A percentile compares a stretch with the other conserved stretches of the same genome.
Conservation (phyloP, 192 early-diverging fungal species). For the Physocladia obscura region DNA sequence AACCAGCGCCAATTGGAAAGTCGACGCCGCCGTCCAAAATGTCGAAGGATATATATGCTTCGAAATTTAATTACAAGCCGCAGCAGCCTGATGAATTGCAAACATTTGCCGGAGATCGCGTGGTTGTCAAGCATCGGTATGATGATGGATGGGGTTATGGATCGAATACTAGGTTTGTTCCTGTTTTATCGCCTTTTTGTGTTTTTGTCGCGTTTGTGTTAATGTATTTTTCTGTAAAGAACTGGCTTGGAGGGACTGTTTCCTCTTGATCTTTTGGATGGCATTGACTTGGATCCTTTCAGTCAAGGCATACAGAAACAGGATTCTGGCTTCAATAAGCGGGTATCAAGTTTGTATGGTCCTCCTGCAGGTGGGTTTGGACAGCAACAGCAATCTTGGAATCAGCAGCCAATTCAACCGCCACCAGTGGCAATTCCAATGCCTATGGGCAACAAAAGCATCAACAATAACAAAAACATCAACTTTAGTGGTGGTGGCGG, state of each 20-base stretch:
- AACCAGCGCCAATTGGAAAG: not conserved
- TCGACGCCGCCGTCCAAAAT: not conserved
- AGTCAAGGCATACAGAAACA: not conserved
- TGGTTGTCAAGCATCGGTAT: conserved; percentile 45
- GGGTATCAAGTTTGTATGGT: conserved; percentile 7
- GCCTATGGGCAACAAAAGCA: not conserved
- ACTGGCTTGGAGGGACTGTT: not conserved
- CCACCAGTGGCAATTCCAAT: not conserved
- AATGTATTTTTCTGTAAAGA: not conserved
- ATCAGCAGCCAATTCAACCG: not conserved
- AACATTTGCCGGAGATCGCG: conserved; percentile 34
- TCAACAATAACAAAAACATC: not conserved
- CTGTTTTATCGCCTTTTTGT: not conserved
- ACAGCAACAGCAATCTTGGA: not conserved
- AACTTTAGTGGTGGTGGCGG: not conserved
- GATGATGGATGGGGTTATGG: conserved; percentile 40
- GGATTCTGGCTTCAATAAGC: not conserved
- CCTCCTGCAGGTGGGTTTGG: not conserved
- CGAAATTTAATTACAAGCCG: conserved; percentile 1
- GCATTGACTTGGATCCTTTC: not conserved
- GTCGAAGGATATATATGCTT: not conserved
- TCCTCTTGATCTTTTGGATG: conserved; percentile 11
- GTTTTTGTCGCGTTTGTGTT: conserved; percentile 26
- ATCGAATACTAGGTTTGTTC: not conserved
- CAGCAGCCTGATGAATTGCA: not conserved